A percentile compares a stretch with the other conserved stretches of the same genome.
These are phyloP conservation scores for Leucaena leucocephala DNA, from an alignment of 306 rosid species.

Conservation along the genomic window DNA sequence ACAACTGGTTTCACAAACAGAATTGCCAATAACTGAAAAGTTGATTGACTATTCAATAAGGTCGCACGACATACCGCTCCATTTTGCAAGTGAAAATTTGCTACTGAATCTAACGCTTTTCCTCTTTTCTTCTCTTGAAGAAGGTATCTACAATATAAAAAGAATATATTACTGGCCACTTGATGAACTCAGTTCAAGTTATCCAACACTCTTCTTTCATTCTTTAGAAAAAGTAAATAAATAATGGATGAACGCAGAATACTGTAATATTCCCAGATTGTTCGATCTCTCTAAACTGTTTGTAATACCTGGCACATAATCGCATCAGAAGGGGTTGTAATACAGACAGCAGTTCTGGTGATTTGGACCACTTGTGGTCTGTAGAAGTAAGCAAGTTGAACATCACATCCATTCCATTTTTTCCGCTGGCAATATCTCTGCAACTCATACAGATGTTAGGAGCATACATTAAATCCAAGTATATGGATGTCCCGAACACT, in stretches of 20 bases:
- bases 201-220: not conserved
- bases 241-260: conserved; percentile 22
- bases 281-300: conserved; percentile 31
- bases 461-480: conserved; percentile 18
- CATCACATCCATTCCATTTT: conserved; percentile 76
- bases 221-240: not conserved
- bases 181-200: not conserved
- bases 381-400: conserved; percentile 70
- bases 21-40: conserved; percentile 32
- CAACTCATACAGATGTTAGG: conserved; percentile 34
- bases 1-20: conserved; percentile 31
- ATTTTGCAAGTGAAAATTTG: conserved; percentile 96
- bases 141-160: conserved; percentile 70
- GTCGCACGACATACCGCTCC: conserved; percentile 76
- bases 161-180: conserved; percentile 22
- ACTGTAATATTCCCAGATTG: conserved; percentile 8
- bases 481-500: conserved; percentile 4
- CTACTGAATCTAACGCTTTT: conserved; percentile 92
- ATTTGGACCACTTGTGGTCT: conserved; percentile 70
- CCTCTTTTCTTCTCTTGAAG: conserved; percentile 96
- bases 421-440: conserved; percentile 69
- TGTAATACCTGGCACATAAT: conserved; percentile 74
- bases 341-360: conserved; percentile 56
- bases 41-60: conserved; percentile 12
- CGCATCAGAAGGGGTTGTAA: conserved; percentile 69